These are phyloP conservation scores for Fragaria nilgerrensis DNA, from an alignment of 306 rosid species.

Conservation along the genomic window DNA sequence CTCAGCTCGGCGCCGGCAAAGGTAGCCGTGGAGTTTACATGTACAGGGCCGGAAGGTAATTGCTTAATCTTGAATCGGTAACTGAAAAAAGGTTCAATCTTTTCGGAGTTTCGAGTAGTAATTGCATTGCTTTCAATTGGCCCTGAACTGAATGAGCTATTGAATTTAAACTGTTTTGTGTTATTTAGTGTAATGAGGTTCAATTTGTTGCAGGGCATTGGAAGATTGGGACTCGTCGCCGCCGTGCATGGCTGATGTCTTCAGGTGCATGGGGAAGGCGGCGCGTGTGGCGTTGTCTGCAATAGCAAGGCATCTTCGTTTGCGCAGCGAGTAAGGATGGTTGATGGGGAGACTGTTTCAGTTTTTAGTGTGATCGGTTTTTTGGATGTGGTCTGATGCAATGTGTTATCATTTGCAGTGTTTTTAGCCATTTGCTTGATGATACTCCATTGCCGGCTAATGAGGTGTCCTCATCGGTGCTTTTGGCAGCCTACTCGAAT, in stretches of 20 bases:
- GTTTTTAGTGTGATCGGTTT: conserved; percentile 11
- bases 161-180: neutral
- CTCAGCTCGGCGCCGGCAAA: conserved; percentile 56
- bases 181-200: neutral
- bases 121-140: neutral
- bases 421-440: conserved; percentile 86
- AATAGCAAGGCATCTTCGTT: conserved; percentile 88
- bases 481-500: conserved; percentile 67
- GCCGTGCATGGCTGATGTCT: conserved; percentile 87
- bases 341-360: conserved; percentile 21
- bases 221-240: conserved; percentile 97
- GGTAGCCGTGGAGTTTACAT: conserved; percentile 76
- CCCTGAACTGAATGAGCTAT: neutral
- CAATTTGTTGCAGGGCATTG: conserved; percentile 64
- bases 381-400: conserved; percentile 21
- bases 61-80: neutral
- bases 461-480: conserved; percentile 89
- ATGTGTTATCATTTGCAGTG: conserved; percentile 52
- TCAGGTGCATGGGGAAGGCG: conserved; percentile 95
- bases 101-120: neutral
- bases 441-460: conserved; percentile 86
- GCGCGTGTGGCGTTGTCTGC: conserved; percentile 76
- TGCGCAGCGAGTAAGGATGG: conserved; percentile 88
- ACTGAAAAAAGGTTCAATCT: neutral
- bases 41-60: conserved; percentile 95